Evolutionary conservation across 306 rosid species (phyloP).

Genomic region (Astragalus glycyphyllos): DNA sequence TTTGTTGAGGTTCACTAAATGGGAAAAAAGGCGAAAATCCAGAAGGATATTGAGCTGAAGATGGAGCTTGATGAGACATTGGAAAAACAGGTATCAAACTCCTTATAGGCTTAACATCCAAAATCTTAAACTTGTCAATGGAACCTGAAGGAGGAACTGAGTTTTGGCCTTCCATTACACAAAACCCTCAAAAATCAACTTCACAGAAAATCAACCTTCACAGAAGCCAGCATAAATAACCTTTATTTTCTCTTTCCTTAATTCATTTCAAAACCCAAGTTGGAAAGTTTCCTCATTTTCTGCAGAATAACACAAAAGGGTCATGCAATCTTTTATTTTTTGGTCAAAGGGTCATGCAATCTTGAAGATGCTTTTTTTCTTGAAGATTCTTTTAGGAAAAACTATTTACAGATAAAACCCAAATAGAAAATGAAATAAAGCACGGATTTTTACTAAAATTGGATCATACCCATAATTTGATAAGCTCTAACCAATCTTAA

Average conservation of each 20-base stretch:
- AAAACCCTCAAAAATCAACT: slow-evolving; percentile 36
- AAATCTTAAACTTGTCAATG: slow-evolving; percentile 60
- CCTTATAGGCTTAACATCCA: slow-evolving; percentile 70
- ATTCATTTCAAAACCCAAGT: slow-evolving; percentile 35
- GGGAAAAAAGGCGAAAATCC: slow-evolving; percentile 68
- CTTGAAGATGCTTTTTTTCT: slow-evolving; percentile 10
- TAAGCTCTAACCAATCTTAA: not conserved
- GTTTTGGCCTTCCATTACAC: slow-evolving; percentile 58
- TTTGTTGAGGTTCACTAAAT: slow-evolving; percentile 52
- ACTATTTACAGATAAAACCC: not conserved
- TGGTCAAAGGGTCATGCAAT: slow-evolving; percentile 33
- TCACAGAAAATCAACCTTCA: slow-evolving; percentile 25
- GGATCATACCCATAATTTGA: not conserved
- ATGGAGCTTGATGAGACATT: slow-evolving; percentile 43
- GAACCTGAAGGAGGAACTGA: slow-evolving; percentile 54
- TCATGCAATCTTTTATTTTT: slow-evolving; percentile 21
- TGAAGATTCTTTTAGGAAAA: slow-evolving; percentile 11
- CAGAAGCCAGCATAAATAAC: slow-evolving; percentile 6
- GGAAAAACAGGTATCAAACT: slow-evolving; percentile 63
- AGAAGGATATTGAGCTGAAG: slow-evolving; percentile 47
- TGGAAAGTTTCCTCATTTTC: slow-evolving; percentile 33
- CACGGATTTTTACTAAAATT: slow-evolving; percentile 10
- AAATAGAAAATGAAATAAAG: slow-evolving; percentile 41
- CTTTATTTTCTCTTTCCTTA: slow-evolving; percentile 21
- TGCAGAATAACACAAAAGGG: slow-evolving; percentile 33